phyloP scores from a whole-genome alignment of 2,329 filamentous ascomycete species.

The Exserohilum turcica region DNA sequence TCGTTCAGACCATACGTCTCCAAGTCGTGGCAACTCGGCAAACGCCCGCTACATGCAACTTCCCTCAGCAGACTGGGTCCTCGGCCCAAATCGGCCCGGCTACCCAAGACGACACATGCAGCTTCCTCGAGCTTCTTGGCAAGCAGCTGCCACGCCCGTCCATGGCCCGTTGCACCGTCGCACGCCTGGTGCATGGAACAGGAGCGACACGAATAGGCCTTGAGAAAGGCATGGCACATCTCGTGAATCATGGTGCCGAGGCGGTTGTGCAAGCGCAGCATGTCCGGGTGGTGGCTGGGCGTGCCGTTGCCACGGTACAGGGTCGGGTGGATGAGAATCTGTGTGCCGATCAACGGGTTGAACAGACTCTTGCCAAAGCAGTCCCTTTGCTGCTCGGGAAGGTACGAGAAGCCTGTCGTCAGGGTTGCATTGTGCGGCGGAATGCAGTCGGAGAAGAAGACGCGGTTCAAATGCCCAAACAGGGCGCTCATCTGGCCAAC shows the following conservation, averaged over 20 bases:
- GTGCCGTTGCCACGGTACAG: constrained; percentile 14
- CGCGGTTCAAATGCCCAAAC: constrained; percentile 15
- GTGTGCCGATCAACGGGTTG: constrained; percentile 20
- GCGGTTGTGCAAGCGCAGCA: constrained; percentile 9
- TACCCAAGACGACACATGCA: constrained; percentile 16
- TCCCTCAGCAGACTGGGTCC: constrained; percentile 19
- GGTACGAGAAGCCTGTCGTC: constrained; percentile 15
- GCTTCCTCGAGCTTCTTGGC: constrained; percentile 26
- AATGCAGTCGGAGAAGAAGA: constrained; percentile 18
- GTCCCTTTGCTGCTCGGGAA: constrained; percentile 3
- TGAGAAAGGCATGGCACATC: constrained; percentile 23
- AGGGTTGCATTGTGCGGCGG: constrained; percentile 11
- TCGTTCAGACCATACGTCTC: constrained; percentile 16
- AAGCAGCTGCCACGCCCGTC: constrained; percentile 25
- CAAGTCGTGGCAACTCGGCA: constrained; percentile 25
- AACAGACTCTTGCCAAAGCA: constrained; percentile 20
- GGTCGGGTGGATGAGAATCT: constrained; percentile 18
- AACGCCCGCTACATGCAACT: constrained; percentile 3
- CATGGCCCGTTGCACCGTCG: constrained; percentile 18
- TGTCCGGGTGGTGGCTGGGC: background rate
- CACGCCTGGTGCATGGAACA: constrained; percentile 16
- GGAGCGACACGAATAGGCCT: constrained; percentile 18
- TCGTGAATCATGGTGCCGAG: constrained; percentile 26
- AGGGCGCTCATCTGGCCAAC: constrained; percentile 10
- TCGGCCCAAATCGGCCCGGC: constrained; percentile 20